phyloP scores from a whole-genome alignment of 768 basidiomycete genomes.

The Rhizopogon vinicolor region DNA sequence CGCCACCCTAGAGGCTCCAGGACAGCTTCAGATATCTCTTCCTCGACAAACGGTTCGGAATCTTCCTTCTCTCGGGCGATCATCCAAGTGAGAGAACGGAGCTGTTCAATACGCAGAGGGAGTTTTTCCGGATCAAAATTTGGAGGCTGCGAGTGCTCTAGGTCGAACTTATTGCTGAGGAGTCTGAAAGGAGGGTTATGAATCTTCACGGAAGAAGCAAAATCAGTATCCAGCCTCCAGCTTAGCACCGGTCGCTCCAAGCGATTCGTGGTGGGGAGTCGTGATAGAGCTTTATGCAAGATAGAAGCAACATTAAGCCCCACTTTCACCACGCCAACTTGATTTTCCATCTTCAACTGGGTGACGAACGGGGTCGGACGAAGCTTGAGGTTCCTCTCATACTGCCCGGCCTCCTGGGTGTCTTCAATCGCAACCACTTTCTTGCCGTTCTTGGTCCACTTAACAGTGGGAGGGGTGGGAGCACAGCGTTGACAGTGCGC shows the following conservation, averaged over 20 bases:
- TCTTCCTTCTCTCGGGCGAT: slow-evolving; percentile 64
- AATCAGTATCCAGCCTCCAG: slow-evolving; percentile 83
- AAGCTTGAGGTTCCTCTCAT: slow-evolving; percentile 82
- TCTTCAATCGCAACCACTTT: slow-evolving; percentile 73
- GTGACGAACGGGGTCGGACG: slow-evolving; percentile 86
- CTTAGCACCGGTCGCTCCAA: slow-evolving; percentile 47
- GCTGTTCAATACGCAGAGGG: slow-evolving; percentile 75
- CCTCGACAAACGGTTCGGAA: slow-evolving; percentile 78
- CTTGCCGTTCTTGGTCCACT: slow-evolving; percentile 65
- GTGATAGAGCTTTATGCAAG: slow-evolving; percentile 79
- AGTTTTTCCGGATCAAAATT: slow-evolving; percentile 52
- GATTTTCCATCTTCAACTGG: slow-evolving; percentile 65
- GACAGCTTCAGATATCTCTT: slow-evolving; percentile 90
- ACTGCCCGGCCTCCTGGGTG: slow-evolving; percentile 79
- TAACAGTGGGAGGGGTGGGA: slow-evolving; percentile 68
- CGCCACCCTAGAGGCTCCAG: slow-evolving; percentile 87
- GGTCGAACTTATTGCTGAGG: slow-evolving; percentile 70
- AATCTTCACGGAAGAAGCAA: slow-evolving; percentile 57
- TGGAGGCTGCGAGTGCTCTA: slow-evolving; percentile 69
- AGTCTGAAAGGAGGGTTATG: slow-evolving; percentile 64
- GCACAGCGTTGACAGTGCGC: slow-evolving; percentile 76
- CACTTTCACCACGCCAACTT: slow-evolving; percentile 68
- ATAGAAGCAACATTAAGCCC: slow-evolving; percentile 87
- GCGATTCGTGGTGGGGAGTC: slow-evolving; percentile 59
- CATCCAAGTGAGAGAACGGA: slow-evolving; percentile 94